phyloP scores from a whole-genome alignment of 2,329 filamentous ascomycete species.

The Knoxdaviesia proteae region DNA sequence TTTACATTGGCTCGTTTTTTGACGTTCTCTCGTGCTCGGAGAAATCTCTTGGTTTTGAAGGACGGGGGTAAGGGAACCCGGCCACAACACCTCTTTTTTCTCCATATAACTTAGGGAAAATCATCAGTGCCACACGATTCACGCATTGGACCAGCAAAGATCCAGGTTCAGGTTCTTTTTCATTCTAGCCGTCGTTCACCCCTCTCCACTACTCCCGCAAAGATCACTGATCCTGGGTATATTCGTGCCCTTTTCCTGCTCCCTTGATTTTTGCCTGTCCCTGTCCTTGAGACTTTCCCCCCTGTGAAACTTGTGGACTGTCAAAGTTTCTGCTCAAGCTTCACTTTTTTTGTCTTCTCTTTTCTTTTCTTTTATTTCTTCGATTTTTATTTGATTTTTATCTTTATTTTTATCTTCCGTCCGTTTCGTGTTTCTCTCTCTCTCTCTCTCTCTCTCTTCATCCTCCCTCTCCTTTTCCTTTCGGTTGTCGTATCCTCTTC shows the following conservation, averaged over 20 bases:
- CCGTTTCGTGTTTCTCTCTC: neutral
- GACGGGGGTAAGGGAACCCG: too few relatives aligned
- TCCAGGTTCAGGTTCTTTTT: too few relatives aligned
- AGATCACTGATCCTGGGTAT: neutral
- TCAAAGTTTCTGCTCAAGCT: too few relatives aligned
- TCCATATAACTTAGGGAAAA: too few relatives aligned
- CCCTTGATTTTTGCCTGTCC: neutral
- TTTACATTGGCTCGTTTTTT: too few relatives aligned
- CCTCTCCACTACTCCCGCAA: neutral
- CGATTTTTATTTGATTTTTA: neutral
- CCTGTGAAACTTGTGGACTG: neutral
- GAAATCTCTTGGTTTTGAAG: too few relatives aligned
- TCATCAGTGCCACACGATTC: too few relatives aligned
- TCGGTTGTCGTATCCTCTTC: neutral
- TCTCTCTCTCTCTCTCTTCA: neutral
- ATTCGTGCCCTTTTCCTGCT: slow-evolving; percentile 1
- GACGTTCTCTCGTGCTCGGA: too few relatives aligned
- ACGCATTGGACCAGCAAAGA: too few relatives aligned
- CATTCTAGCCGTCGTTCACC: neutral
- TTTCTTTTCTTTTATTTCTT: neutral
- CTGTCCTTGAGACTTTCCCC: neutral
- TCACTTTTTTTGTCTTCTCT: neutral
- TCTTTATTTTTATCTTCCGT: neutral
- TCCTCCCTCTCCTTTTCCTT: neutral
- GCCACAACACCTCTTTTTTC: too few relatives aligned